A percentile compares a stretch with the other conserved stretches of the same genome.
These are phyloP conservation scores for Monilinia fructicola DNA, from an alignment of 2,329 filamentous ascomycete species.

Conservation along the genomic window DNA sequence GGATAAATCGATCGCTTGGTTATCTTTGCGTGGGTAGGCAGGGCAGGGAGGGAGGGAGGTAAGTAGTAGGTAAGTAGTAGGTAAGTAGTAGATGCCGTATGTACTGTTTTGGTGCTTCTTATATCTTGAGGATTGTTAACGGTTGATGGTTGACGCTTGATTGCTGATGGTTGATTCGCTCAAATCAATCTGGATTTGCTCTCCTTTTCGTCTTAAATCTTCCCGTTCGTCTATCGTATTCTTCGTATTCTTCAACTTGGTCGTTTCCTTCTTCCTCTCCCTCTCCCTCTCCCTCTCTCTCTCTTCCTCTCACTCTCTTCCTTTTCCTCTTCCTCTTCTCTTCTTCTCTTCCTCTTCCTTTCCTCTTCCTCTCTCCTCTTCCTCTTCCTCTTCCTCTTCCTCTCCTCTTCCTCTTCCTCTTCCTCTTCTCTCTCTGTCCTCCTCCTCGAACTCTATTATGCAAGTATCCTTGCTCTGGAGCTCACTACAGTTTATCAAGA, in stretches of 20 bases:
- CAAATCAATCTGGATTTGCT: not conserved
- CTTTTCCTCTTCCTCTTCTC: not conserved
- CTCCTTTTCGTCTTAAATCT: not conserved
- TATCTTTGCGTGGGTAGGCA: not conserved
- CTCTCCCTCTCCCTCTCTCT: too few relatives aligned
- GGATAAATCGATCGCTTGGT: not conserved
- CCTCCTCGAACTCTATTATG: not conserved
- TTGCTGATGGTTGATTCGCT: too few relatives aligned
- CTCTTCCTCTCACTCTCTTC: not conserved
- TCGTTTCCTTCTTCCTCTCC: not conserved
- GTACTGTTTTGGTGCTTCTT: too few relatives aligned
- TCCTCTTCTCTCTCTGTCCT: not conserved
- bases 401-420: not conserved
- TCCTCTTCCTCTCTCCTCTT: not conserved
- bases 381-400: not conserved
- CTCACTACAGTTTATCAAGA: not conserved
- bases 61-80: too few relatives aligned
- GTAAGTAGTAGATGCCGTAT: too few relatives aligned
- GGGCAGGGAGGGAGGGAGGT: too few relatives aligned
- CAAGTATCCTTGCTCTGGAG: not conserved
- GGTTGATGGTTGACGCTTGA: not conserved
- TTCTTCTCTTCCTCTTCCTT: too few relatives aligned
- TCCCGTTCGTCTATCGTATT: not conserved
- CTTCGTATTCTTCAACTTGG: not conserved
- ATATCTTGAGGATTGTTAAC: too few relatives aligned